phyloP scores from a whole-genome alignment of 2,329 filamentous ascomycete genomes.

The Didymella sp. region DNA sequence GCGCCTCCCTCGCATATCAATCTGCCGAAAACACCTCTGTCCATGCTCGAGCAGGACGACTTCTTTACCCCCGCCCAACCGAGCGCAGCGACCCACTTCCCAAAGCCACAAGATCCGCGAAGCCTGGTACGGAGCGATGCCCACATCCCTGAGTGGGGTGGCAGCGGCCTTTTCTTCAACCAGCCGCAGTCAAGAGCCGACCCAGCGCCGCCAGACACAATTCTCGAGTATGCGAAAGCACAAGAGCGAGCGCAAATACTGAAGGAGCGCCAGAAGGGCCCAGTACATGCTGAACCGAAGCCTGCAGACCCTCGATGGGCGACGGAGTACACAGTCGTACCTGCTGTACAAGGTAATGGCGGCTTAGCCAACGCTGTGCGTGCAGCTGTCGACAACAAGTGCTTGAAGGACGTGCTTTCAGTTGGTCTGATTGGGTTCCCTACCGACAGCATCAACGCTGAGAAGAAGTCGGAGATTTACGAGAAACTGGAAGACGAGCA shows the following conservation, averaged over 20 bases:
- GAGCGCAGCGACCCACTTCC: conserved; percentile 62
- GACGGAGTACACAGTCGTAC: conserved; percentile 83
- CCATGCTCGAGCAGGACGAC: conserved; percentile 49
- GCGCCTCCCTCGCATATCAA: conserved; percentile 34
- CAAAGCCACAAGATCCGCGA: conserved; percentile 55
- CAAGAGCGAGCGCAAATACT: conserved; percentile 47
- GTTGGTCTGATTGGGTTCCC: conserved; percentile 94
- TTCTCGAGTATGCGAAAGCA: conserved; percentile 70
- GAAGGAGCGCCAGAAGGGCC: conserved; percentile 32
- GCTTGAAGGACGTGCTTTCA: conserved; percentile 80
- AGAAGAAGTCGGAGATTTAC: conserved; percentile 82
- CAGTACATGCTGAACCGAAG: conserved; percentile 29
- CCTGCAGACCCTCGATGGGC: conserved; percentile 60
- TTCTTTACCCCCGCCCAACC: conserved; percentile 55
- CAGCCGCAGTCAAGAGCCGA: conserved; percentile 80
- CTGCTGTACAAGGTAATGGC: conserved; percentile 89
- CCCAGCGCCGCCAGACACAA: conserved; percentile 75
- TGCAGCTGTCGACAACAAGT: conserved; percentile 73
- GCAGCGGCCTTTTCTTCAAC: conserved; percentile 66
- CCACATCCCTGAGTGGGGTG: conserved; percentile 78
- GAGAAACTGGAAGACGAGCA: conserved; percentile 81
- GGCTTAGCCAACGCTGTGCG: conserved; percentile 88
- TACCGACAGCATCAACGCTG: conserved; percentile 79
- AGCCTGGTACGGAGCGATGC: conserved; percentile 74
- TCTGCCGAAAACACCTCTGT: conserved; percentile 53